phyloP scores from a whole-genome alignment of 2,329 filamentous ascomycete species.

The Aspergillus sp. region DNA sequence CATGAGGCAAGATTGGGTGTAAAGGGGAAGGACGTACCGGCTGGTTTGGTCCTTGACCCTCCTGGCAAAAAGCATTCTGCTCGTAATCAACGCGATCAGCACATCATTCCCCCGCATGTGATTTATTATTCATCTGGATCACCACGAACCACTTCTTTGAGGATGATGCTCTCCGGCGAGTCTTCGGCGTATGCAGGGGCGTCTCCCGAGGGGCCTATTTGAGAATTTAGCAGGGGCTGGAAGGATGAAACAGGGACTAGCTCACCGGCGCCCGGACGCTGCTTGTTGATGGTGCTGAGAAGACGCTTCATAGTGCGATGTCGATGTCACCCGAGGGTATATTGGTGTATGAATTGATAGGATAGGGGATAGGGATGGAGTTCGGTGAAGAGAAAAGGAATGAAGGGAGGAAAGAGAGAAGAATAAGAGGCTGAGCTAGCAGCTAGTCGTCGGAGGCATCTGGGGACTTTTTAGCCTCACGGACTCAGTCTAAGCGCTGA shows the following conservation, averaged over 20 bases:
- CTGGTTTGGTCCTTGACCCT: slow-evolving; percentile 57
- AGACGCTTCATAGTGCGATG: slow-evolving; percentile 36
- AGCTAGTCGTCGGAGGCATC: not conserved
- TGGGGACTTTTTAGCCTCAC: not conserved
- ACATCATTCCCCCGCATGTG: not conserved
- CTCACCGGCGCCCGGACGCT: slow-evolving; percentile 36
- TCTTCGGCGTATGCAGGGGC: slow-evolving; percentile 29
- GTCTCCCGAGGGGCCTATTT: slow-evolving; percentile 24
- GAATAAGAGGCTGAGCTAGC: not conserved
- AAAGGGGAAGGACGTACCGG: slow-evolving; percentile 42
- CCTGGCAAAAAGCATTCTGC: slow-evolving; percentile 80
- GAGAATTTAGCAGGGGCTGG: slow-evolving; percentile 7
- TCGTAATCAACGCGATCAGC: slow-evolving; percentile 1
- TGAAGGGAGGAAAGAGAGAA: slow-evolving; percentile 2
- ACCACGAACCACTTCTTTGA: slow-evolving; percentile 42
- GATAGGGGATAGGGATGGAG: not conserved
- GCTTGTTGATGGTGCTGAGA: slow-evolving; percentile 32
- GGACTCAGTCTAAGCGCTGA: slow-evolving; percentile 4
- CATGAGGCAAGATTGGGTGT: not conserved
- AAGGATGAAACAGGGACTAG: slow-evolving; percentile 5
- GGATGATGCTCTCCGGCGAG: slow-evolving; percentile 40
- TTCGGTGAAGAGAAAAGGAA: slow-evolving; percentile 1
- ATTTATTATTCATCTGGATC: not conserved
- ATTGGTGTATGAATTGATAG: not conserved
- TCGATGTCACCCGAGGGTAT: not conserved